Conservation (phyloP, 805 yeast genomes). For the Starmerella potacharoeniae region DNA sequence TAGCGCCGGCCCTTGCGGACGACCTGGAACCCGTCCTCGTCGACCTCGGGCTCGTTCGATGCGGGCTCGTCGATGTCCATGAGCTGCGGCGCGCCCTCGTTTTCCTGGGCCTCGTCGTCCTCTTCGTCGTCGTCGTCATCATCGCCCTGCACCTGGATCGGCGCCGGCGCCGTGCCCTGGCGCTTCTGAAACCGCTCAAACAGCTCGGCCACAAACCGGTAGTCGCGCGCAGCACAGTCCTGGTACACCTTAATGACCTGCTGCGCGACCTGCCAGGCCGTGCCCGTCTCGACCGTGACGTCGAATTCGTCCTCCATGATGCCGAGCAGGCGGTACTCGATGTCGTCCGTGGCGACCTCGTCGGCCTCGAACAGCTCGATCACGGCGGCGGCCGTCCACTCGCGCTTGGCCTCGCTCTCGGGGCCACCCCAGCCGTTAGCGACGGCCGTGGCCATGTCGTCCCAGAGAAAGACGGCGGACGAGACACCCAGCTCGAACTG, state of each 20-base stretch:
- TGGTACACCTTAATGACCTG: slow-evolving; percentile 54
- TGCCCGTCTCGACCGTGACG: slow-evolving; percentile 75
- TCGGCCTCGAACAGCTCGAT: slow-evolving; percentile 60
- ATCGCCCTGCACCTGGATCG: slow-evolving; percentile 41
- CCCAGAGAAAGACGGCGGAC: slow-evolving; percentile 86
- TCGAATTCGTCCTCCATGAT: slow-evolving; percentile 96
- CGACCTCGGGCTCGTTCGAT: slow-evolving; percentile 55
- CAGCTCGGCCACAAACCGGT: slow-evolving; percentile 43
- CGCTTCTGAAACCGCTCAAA: slow-evolving; percentile 41
- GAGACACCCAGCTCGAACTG: slow-evolving; percentile 88
- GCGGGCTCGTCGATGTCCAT: slow-evolving; percentile 28
- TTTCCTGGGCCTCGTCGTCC: slow-evolving; percentile 31
- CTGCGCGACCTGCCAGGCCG: slow-evolving; percentile 64
- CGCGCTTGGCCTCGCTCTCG: slow-evolving; percentile 79
- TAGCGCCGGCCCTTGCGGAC: slow-evolving; percentile 31
- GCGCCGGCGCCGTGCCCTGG: slow-evolving; percentile 39
- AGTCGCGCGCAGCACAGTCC: slow-evolving; percentile 47
- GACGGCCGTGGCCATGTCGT: slow-evolving; percentile 76
- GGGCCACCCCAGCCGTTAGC: slow-evolving; percentile 95
- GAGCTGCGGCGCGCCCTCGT: slow-evolving; percentile 30
- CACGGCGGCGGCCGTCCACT: slow-evolving; percentile 80
- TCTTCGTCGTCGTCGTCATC: slow-evolving; percentile 40
- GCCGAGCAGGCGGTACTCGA: slow-evolving; percentile 74
- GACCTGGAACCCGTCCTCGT: slow-evolving; percentile 89
- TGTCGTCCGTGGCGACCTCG: slow-evolving; percentile 60